phyloP scores from a whole-genome alignment of 2,329 filamentous ascomycete genomes.

The Colletotrichum viniferum region DNA sequence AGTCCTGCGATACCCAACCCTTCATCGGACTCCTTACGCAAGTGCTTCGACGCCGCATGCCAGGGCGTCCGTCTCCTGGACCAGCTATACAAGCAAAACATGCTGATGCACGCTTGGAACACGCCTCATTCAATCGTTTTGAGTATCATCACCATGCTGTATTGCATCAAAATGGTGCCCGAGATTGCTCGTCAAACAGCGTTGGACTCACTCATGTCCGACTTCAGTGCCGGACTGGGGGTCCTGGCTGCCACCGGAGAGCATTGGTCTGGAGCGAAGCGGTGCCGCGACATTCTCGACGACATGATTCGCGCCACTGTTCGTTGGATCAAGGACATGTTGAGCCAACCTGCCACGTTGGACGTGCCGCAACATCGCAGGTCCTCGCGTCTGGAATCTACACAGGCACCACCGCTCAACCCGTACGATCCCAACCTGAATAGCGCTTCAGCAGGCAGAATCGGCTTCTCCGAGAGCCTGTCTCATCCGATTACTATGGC shows the following conservation, averaged over 20 bases:
- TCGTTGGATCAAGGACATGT: conserved; percentile 28
- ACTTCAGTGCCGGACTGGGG: conserved; percentile 46
- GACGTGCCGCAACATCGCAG: background rate
- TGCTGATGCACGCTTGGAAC: conserved; percentile 51
- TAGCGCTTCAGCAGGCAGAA: background rate
- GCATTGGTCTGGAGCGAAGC: conserved; percentile 55
- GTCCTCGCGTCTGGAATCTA: background rate
- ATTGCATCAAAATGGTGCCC: conserved; percentile 52
- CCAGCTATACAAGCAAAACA: conserved; percentile 46
- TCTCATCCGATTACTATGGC: background rate
- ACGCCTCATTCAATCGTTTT: conserved; percentile 54
- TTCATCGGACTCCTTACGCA: conserved; percentile 38
- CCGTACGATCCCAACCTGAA: background rate
- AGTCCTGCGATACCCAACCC: conserved; percentile 57
- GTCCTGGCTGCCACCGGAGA: conserved; percentile 56
- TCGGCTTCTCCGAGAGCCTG: background rate
- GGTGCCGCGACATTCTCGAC: conserved; percentile 48
- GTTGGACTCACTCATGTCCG: conserved; percentile 35
- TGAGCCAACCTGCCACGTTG: background rate
- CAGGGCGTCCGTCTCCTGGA: conserved; percentile 44
- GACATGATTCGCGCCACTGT: conserved; percentile 37
- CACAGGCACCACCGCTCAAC: background rate
- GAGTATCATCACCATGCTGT: conserved; percentile 52
- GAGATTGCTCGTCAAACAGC: conserved; percentile 39
- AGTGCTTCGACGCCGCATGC: conserved; percentile 48